Evolutionary conservation across 2,329 filamentous ascomycete species (phyloP).

Genomic region (Xylaria sp.): DNA sequence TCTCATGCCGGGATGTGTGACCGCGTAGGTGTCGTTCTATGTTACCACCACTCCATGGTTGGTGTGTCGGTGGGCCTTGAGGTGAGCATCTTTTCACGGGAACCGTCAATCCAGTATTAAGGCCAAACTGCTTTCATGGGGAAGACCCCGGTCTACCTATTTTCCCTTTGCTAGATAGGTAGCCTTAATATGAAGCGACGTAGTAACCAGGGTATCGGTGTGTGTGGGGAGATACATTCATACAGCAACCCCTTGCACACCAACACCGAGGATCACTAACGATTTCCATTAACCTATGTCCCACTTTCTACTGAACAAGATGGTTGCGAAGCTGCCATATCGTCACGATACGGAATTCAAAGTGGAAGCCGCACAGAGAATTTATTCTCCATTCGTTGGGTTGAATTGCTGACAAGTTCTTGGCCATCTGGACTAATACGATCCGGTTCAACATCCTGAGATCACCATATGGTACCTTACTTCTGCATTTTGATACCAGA

Average conservation of each 20-base stretch:
- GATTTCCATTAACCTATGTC: neutral
- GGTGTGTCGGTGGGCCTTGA: neutral
- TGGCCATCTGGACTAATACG: neutral
- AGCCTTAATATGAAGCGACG: neutral
- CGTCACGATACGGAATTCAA: neutral
- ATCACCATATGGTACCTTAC: constrained; percentile 1
- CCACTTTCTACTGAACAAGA: neutral
- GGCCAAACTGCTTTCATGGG: neutral
- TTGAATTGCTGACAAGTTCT: neutral
- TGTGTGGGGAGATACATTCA: neutral
- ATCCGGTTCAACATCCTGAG: neutral
- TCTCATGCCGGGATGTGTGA: neutral
- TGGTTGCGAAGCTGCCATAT: neutral
- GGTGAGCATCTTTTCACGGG: neutral
- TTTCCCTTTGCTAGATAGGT: neutral
- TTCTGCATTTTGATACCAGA: neutral
- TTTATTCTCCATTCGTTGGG: neutral
- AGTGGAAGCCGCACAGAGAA: neutral
- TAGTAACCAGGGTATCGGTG: neutral
- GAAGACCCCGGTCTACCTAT: neutral
- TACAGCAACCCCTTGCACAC: neutral
- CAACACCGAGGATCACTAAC: neutral
- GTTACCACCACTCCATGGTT: neutral
- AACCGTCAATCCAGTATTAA: neutral
- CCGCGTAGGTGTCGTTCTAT: neutral